Conservation (phyloP, 2,329 filamentous ascomycete genomes). For the Verticillium nubilum region DNA sequence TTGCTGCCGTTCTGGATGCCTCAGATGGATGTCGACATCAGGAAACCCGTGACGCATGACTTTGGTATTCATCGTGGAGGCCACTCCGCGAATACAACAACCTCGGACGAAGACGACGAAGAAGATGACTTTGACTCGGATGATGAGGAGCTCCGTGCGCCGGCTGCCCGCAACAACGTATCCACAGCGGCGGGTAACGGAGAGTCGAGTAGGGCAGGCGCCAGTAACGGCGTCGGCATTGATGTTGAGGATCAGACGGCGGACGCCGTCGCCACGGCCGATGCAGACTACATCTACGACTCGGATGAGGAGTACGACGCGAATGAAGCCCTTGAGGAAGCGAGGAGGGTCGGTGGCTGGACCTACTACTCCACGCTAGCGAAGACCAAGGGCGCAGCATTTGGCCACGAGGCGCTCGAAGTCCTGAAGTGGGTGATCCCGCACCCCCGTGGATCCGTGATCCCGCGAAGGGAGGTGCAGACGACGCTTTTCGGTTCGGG, state of each 20-base stretch:
- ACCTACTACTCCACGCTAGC: slow-evolving; percentile 63
- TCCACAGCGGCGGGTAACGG: background rate
- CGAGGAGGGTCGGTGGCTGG: slow-evolving; percentile 69
- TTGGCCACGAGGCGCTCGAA: slow-evolving; percentile 35
- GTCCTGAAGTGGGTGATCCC: slow-evolving; percentile 48
- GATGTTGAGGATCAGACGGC: slow-evolving; percentile 84
- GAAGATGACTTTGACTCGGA: slow-evolving; percentile 54
- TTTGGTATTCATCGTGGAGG: slow-evolving; percentile 85
- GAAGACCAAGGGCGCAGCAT: slow-evolving; percentile 34
- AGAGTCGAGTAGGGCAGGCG: slow-evolving; percentile 1
- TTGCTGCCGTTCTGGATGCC: slow-evolving; percentile 96
- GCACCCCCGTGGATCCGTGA: slow-evolving; percentile 45
- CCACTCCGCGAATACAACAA: slow-evolving; percentile 70
- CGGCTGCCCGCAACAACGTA: background rate
- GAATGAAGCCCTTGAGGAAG: slow-evolving; percentile 70
- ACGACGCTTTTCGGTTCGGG: slow-evolving; percentile 48
- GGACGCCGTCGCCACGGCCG: slow-evolving; percentile 47
- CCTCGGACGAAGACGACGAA: slow-evolving; percentile 71
- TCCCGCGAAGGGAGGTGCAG: slow-evolving; percentile 52
- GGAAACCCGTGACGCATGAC: slow-evolving; percentile 80
- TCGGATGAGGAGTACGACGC: slow-evolving; percentile 79
- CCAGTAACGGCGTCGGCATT: slow-evolving; percentile 21
- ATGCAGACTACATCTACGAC: slow-evolving; percentile 78
- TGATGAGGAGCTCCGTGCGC: slow-evolving; percentile 21
- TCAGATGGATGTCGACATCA: slow-evolving; percentile 97